These are phyloP conservation scores for Gryganskiella cystojenkinii DNA, from an alignment of 192 early-diverging fungal genomes.

Conservation along the genomic window DNA sequence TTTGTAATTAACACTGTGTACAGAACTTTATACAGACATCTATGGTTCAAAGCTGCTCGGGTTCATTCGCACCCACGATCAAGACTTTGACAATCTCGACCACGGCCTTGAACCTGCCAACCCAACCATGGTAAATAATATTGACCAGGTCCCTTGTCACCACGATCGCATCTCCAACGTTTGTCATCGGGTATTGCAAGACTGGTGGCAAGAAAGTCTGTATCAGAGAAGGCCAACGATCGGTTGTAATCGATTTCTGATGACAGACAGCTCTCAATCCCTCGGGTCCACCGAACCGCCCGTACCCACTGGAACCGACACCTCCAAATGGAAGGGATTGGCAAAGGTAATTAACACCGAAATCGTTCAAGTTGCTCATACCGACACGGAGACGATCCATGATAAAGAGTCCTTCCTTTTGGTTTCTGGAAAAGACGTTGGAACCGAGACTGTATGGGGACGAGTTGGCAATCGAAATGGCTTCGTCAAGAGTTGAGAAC, in stretches of 20 bases:
- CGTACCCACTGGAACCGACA: conserved; percentile 82
- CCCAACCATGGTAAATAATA: conserved; percentile 47
- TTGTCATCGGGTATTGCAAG: conserved; percentile 76
- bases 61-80: conserved; percentile 29
- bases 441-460: conserved; percentile 83
- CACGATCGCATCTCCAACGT: conserved; percentile 50
- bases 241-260: conserved; percentile 76
- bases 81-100: conserved; percentile 43
- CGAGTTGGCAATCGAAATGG: conserved; percentile 73
- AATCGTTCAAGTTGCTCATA: conserved; percentile 91
- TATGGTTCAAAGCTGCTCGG: conserved; percentile 15
- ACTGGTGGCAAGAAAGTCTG: conserved; percentile 81
- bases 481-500: conserved; percentile 73
- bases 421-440: conserved; percentile 81
- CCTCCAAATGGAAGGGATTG: conserved; percentile 87
- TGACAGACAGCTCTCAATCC: conserved; percentile 78
- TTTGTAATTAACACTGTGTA: not conserved
- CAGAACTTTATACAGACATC: too few relatives aligned
- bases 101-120: conserved; percentile 17
- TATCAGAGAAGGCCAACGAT: conserved; percentile 72
- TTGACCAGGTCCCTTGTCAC: conserved; percentile 48
- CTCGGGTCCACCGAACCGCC: conserved; percentile 78
- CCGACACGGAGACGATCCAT: conserved; percentile 74
- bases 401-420: conserved; percentile 66
- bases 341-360: conserved; percentile 86